Percentiles rank a stretch among this genome's conserved stretches.
phyloP scores from a whole-genome alignment of 306 rosid species.

The Rubus parviflorus region DNA sequence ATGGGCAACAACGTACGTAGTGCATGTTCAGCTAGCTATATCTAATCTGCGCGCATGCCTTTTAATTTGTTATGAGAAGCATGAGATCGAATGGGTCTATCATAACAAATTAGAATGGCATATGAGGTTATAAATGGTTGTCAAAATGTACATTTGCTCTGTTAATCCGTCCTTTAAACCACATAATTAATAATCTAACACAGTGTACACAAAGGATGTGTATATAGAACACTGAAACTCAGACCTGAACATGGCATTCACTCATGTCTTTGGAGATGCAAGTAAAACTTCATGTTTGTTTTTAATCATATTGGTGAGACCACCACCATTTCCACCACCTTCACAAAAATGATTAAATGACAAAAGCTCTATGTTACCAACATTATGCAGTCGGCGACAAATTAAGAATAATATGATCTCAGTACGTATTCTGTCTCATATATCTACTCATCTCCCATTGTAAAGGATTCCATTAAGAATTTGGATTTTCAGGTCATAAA shows the following conservation, averaged over 20 bases:
- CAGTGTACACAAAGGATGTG: neutral
- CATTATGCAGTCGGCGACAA: neutral
- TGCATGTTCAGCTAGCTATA: too few relatives aligned
- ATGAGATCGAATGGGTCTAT: too few relatives aligned
- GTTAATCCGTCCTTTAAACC: neutral
- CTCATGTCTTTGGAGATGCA: neutral
- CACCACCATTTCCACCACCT: neutral
- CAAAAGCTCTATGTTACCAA: neutral
- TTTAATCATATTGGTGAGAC: neutral
- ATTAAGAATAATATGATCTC: neutral
- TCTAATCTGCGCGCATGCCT: too few relatives aligned
- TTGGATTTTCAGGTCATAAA: neutral
- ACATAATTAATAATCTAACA: neutral
- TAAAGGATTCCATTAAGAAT: neutral
- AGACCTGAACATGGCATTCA: neutral
- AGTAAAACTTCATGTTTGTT: neutral
- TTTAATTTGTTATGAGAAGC: too few relatives aligned
- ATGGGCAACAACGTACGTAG: too few relatives aligned
- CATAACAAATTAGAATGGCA: too few relatives aligned
- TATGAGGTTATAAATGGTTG: neutral
- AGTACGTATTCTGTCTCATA: neutral
- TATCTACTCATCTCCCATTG: neutral
- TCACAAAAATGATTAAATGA: neutral
- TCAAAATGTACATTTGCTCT: neutral
- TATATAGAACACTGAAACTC: neutral